phyloP scores from a whole-genome alignment of 2,329 filamentous ascomycete genomes.

The Arthrobotrys megalospora region DNA sequence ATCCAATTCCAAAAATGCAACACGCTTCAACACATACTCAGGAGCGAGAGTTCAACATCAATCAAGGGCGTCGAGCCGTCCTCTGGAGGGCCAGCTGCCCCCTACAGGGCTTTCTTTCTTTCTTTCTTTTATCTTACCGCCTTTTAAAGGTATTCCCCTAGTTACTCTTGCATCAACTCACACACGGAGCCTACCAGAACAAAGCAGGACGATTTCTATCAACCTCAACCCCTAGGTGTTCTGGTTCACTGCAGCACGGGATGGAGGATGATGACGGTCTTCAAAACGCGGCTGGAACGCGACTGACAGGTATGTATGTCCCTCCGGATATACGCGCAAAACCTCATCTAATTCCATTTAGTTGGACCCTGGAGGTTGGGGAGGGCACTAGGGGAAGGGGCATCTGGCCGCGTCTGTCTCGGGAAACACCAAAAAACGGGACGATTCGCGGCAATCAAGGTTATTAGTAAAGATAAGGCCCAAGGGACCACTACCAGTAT shows the following conservation, averaged over 20 bases:
- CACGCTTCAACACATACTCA: conserved; percentile 1
- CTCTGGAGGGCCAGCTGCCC: too few species aligned
- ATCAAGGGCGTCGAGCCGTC: background rate
- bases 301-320: background rate
- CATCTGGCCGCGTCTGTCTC: conserved; percentile 87
- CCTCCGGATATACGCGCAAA: background rate
- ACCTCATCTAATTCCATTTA: conserved; percentile 11
- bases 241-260: too few species aligned
- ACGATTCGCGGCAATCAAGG: conserved; percentile 92
- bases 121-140: too few species aligned
- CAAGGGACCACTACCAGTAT: conserved; percentile 50
- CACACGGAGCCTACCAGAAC: too few species aligned
- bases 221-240: background rate
- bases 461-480: conserved; percentile 81
- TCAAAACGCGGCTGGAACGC: background rate
- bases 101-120: too few species aligned
- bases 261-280: background rate
- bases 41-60: background rate
- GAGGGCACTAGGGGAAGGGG: conserved; percentile 88
- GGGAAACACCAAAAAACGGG: conserved; percentile 85
- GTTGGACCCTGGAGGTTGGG: conserved; percentile 94
- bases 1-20: background rate
- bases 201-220: too few species aligned
- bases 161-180: too few species aligned
- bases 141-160: too few species aligned